Evolutionary conservation across 2,329 filamentous ascomycete species (phyloP), one percentile per base, ranked within the genome.

Genomic region (Epichloe festucae): DNA sequence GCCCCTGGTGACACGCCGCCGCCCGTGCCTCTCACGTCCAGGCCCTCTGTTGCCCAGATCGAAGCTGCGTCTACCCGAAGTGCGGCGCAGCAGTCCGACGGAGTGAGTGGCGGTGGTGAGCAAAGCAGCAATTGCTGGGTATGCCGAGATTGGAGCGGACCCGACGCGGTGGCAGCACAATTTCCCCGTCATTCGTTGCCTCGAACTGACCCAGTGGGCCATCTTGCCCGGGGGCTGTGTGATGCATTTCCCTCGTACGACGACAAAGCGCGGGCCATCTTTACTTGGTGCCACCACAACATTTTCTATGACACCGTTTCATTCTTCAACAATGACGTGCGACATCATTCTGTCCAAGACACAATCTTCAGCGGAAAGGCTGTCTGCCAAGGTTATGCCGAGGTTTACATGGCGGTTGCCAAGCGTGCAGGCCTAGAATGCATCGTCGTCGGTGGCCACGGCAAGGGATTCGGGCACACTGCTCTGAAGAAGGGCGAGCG

Each of bases 271-370:
- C 79, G 93, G 31, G 89, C 82, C 2, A 87, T 98, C 54, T 97
- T 97, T 64, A 88, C 87, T 1, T 98, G 93, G 93, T 81, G 90
- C 41, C 91, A 97, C 67, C 84, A 97, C 67, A 97, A 97, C 60
- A 83, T 98, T 53, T 76, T 76, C 46, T 98, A 97, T 65, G 88
- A 97, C 63, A 81, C 82, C 0, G 75, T 79, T 27, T 78, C 83
- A 23, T 95, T 96, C 70, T 94, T 94, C 62, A 79, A 76, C 52
- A 79, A 82, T 38, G 81, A 73, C 46, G 72, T 95, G 35, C 76
- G 81, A 55, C 73, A 77, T 7, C 82, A 81, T 42, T 84, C 81
- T 0, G 84, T 89, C 0, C 78, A 82, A 36, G 80, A 84, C 35
- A 91, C 86, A 1, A 79, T 97, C 11, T 76, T 81, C 34, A 77